Conservation (phyloP, 2,329 filamentous ascomycete genomes). For the Teratosphaeria viscida region DNA sequence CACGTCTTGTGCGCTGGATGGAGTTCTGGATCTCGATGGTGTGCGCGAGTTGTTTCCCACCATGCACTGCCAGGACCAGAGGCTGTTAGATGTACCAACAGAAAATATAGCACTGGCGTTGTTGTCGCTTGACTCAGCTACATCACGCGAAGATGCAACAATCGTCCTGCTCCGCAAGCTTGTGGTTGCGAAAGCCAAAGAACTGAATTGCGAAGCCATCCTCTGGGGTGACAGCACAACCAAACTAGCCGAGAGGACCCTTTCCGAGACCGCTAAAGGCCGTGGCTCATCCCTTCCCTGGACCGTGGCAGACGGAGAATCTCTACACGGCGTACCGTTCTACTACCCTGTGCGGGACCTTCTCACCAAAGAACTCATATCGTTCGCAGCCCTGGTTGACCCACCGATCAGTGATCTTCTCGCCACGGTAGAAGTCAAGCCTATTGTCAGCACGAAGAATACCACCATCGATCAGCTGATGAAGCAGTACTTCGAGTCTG, state of each 20-base stretch:
- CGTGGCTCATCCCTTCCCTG: slow-evolving; percentile 74
- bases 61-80: too few species aligned
- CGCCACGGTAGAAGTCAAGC: slow-evolving; percentile 19
- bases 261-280: slow-evolving; percentile 84
- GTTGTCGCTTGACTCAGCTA: slow-evolving; percentile 39
- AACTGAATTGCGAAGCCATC: slow-evolving; percentile 54
- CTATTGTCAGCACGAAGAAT: slow-evolving; percentile 55
- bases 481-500: slow-evolving; percentile 74
- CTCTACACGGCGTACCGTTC: slow-evolving; percentile 48
- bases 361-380: slow-evolving; percentile 66
- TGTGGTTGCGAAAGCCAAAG: slow-evolving; percentile 54
- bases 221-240: slow-evolving; percentile 83
- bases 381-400: slow-evolving; percentile 44
- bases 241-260: slow-evolving; percentile 70
- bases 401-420: slow-evolving; percentile 29
- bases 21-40: slow-evolving; percentile 31
- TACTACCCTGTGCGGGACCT: slow-evolving; percentile 79
- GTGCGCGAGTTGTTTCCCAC: slow-evolving; percentile 1
- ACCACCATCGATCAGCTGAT: slow-evolving; percentile 88
- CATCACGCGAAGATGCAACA: slow-evolving; percentile 64
- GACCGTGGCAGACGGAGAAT: slow-evolving; percentile 66
- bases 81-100: not conserved
- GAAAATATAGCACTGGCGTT: slow-evolving; percentile 1
- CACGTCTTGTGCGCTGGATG: slow-evolving; percentile 51
- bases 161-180: slow-evolving; percentile 62